A percentile compares a stretch with the other conserved stretches of the same genome.
phyloP scores from a whole-genome alignment of 352 stramenopile species.

The Phytophthora podocarpi region DNA sequence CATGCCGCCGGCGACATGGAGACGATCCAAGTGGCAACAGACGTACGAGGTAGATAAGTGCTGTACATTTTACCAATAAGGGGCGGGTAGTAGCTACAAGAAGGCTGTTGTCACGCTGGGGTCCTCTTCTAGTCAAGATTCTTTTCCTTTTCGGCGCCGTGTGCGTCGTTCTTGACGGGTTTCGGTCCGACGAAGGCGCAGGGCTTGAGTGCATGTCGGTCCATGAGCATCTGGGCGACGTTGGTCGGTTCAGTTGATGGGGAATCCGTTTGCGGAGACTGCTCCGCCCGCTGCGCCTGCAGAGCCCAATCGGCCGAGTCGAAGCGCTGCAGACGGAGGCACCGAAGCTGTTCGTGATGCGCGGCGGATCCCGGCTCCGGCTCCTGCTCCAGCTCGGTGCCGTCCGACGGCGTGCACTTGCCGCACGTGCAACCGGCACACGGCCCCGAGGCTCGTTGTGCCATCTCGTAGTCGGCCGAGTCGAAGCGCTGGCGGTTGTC shows the following conservation, averaged over 20 bases:
- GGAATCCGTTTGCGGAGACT: conserved; percentile 4
- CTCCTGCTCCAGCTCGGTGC: conserved; percentile 41
- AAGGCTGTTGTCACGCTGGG: background rate
- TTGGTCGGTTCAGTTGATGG: conserved; percentile 10
- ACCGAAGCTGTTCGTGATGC: conserved; percentile 47
- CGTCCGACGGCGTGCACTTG: conserved; percentile 25
- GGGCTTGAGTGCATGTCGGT: conserved; percentile 60
- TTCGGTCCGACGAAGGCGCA: conserved; percentile 43
- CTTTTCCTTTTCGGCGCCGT: conserved; percentile 31
- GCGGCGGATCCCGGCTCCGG: conserved; percentile 39
- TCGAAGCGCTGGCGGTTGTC: conserved; percentile 74
- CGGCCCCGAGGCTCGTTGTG: conserved; percentile 26
- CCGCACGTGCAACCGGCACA: conserved; percentile 33
- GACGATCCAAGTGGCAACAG: too few species aligned
- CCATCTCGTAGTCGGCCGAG: conserved; percentile 73
- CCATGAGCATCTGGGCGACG: conserved; percentile 63
- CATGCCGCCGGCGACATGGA: too few species aligned
- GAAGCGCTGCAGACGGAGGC: conserved; percentile 69
- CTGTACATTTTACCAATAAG: conserved; percentile 20
- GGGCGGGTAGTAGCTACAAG: conserved; percentile 24
- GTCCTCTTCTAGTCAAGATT: background rate
- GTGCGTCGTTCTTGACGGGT: conserved; percentile 27
- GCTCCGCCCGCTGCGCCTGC: conserved; percentile 34
- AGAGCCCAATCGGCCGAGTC: conserved; percentile 78
- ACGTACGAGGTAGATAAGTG: background rate